Conservation (phyloP, 192 early-diverging fungal genomes). For the Piromyces sp. region DNA sequence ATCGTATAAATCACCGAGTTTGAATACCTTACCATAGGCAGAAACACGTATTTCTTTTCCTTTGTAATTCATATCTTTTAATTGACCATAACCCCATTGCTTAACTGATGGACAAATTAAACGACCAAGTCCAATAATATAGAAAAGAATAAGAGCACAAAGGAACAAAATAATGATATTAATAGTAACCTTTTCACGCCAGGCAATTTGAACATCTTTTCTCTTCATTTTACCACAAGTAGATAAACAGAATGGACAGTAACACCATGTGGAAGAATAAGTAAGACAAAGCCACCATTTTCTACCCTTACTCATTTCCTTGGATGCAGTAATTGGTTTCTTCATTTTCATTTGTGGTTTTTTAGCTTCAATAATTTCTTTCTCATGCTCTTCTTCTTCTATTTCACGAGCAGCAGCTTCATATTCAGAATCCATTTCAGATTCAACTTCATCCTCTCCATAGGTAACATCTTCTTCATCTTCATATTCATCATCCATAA, state of each 20-base stretch:
- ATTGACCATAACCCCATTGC: slow-evolving; percentile 3
- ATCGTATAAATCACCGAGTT: background rate
- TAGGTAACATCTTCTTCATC: background rate
- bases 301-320: background rate
- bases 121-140: slow-evolving; percentile 66
- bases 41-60: background rate
- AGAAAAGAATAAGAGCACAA: slow-evolving; percentile 69
- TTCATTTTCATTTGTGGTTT: background rate
- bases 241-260: slow-evolving; percentile 35
- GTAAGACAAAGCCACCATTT: slow-evolving; percentile 50
- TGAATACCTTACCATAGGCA: background rate
- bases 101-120: slow-evolving; percentile 58
- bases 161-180: slow-evolving; percentile 72
- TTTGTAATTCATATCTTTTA: background rate
- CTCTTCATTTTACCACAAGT: slow-evolving; percentile 61
- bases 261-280: slow-evolving; percentile 71
- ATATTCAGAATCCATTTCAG: background rate
- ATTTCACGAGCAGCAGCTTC: background rate
- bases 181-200: slow-evolving; percentile 93
- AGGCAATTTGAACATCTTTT: slow-evolving; percentile 76
- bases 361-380: background rate
- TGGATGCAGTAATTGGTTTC: background rate
- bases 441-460: background rate
- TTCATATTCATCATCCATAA: background rate
- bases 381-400: background rate